Evolutionary conservation across 139 green algal species (phyloP), one percentile per base, ranked within the genome.

Genomic region (Nannochloris sp.): DNA sequence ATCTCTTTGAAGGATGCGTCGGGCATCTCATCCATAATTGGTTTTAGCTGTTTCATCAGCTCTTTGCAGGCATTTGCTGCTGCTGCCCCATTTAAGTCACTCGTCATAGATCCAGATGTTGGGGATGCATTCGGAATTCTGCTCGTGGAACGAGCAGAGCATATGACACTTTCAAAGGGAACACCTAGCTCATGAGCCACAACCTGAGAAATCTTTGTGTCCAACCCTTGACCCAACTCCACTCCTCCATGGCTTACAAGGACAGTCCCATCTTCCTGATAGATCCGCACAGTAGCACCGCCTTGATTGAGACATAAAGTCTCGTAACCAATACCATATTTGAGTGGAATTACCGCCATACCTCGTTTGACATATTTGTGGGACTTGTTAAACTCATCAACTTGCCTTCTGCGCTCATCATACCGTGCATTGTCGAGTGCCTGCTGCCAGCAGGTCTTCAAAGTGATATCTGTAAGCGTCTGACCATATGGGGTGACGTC

Each of bases 221-320:
- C 91, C 69, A 97, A 82, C 10, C 92, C 92, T 82, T 98, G 92
- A 0, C 92, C 92, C 92, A 98, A 97, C 82, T 98, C 91, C 65
- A 97, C 90, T 11, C 92, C 92, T 4, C 92, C 90, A 59, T 97
- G 92, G 1, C 87, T 94, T 14, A 98, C 88, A 66, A 96, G 74
- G 53, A 93, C 89, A 1, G 84, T 94, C 59, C 92, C 92, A 55
- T 98, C 92, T 23, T 23, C 20, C 55, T 53, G 49, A 40, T 95
- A 97, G 28, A 96, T 62, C 72, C 97, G 89, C 67, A 98, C 91
- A 68, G 98, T 76, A 31, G 91, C 86, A 1, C 86, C 92, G 2
- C 76, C 90, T 72, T 91, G 82, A 62, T 83, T 83, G 13, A 84
- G 51, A 65, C 67, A 80, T 66, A 74, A 78, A 37, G 70, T 59